These are phyloP conservation scores for Leishmania turanica DNA, from an alignment of 208 protist species.

Conservation along the genomic window DNA sequence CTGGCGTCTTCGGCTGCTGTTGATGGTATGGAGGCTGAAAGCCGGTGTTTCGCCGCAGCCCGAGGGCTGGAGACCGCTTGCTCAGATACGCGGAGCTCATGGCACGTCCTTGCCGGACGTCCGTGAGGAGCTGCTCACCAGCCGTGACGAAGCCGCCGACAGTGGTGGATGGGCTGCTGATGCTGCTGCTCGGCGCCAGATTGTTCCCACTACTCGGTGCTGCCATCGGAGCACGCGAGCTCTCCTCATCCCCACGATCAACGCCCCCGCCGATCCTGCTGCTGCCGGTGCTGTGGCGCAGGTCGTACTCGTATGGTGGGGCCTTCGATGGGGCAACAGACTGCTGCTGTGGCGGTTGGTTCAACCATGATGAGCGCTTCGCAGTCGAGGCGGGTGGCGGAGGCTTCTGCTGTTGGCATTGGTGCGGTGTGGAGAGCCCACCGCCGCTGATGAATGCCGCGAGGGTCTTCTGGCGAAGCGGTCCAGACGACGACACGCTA, in stretches of 20 bases:
- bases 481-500: neutral
- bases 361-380: conserved; percentile 6
- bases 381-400: neutral
- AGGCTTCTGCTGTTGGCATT: neutral
- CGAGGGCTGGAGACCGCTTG: conserved; percentile 55
- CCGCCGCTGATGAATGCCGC: conserved; percentile 1
- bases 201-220: neutral
- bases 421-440: neutral
- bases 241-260: conserved; percentile 1
- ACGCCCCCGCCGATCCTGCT: neutral
- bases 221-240: neutral
- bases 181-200: conserved; percentile 4
- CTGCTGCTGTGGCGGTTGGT: conserved; percentile 10
- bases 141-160: conserved; percentile 63
- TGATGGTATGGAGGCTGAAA: conserved; percentile 66
- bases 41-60: conserved; percentile 51
- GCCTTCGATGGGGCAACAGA: conserved; percentile 6
- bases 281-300: neutral
- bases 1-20: conserved; percentile 26
- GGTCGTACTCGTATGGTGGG: conserved; percentile 21
- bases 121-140: conserved; percentile 51
- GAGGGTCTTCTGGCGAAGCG: conserved; percentile 17
- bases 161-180: conserved; percentile 11
- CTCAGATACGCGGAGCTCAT: conserved; percentile 44
- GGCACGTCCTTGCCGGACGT: conserved; percentile 43